Conservation (phyloP, 2,329 filamentous ascomycete species). For the Hypoxylon sp. region DNA sequence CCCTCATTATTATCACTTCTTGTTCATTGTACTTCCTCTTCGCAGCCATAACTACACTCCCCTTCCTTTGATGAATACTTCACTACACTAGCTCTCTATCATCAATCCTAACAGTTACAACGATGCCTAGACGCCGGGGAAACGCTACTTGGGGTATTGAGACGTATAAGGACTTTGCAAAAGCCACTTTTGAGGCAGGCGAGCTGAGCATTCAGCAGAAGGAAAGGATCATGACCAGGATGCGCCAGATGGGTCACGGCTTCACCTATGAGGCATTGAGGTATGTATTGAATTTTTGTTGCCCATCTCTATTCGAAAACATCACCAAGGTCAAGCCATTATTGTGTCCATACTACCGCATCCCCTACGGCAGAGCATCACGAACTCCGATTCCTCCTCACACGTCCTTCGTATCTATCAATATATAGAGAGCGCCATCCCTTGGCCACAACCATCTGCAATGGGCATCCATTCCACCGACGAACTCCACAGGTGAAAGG, state of each 20-base stretch:
- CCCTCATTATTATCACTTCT: background rate
- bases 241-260: background rate
- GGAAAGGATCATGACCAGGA: slow-evolving; percentile 1
- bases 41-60: background rate
- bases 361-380: background rate
- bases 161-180: slow-evolving; percentile 1
- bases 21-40: background rate
- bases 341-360: background rate
- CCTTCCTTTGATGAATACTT: background rate
- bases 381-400: background rate
- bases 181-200: slow-evolving; percentile 4
- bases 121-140: background rate
- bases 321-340: background rate
- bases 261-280: background rate
- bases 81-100: background rate
- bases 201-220: background rate
- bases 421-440: background rate
- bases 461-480: background rate
- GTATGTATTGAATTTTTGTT: slow-evolving; percentile 10
- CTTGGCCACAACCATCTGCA: background rate
- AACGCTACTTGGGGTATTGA: background rate
- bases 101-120: background rate
- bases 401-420: background rate
- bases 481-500: background rate
- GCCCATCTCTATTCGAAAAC: background rate